Evolutionary conservation across 2,329 filamentous ascomycete species (phyloP).

Genomic region (Dactylellina sp.): DNA sequence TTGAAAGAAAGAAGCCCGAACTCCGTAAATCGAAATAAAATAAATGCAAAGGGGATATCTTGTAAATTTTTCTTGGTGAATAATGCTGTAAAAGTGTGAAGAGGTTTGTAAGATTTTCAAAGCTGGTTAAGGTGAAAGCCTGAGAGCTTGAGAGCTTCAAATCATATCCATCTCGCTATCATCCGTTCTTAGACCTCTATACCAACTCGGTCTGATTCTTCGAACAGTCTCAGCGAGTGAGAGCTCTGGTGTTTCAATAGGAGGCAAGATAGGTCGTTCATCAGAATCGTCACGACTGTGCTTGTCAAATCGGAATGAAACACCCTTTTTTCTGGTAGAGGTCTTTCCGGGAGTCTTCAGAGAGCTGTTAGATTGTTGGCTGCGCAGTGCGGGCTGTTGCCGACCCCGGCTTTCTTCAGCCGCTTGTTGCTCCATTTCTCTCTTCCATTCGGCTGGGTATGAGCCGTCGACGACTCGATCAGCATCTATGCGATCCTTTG

Average conservation of each 20-base stretch:
- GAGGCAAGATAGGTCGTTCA: constrained; percentile 16
- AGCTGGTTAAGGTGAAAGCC: not conserved
- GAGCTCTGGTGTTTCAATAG: constrained; percentile 12
- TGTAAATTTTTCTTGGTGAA: not conserved
- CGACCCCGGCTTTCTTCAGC: constrained; percentile 15
- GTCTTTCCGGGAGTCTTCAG: constrained; percentile 7
- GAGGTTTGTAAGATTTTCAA: not conserved
- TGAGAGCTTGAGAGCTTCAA: not conserved
- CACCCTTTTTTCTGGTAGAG: constrained; percentile 18
- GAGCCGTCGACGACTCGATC: constrained; percentile 36
- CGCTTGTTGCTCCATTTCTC: constrained; percentile 43
- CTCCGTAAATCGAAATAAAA: not conserved
- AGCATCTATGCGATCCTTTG: constrained; percentile 40
- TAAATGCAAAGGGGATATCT: not conserved
- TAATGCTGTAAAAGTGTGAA: not conserved
- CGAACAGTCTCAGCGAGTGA: constrained; percentile 26
- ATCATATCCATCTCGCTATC: constrained; percentile 42
- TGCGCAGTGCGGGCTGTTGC: constrained; percentile 5
- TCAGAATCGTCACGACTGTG: constrained; percentile 23
- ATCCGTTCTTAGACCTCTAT: constrained; percentile 20
- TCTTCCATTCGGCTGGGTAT: constrained; percentile 45
- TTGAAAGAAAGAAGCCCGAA: constrained; percentile 7
- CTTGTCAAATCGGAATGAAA: constrained; percentile 34
- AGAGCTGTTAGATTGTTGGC: constrained; percentile 10
- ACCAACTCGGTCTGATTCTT: constrained; percentile 34